Base-by-base conservation (phyloP, 768 basidiomycete species). In the Pleurotus cornucopiae region DNA sequence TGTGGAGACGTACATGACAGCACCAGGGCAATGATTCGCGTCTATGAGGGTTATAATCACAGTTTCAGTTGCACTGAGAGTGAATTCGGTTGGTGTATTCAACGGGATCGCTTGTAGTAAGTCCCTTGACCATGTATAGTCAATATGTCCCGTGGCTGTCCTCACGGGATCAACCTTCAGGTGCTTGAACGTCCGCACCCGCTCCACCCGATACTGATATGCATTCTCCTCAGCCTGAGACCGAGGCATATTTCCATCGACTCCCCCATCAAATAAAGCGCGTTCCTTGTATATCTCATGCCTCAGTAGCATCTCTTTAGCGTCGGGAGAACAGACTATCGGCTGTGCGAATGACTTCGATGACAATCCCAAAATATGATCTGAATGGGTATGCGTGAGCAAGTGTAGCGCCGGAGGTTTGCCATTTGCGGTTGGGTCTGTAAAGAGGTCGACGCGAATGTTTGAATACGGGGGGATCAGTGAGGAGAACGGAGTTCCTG, bases 21-120 rank as follows among this genome's bases (percentile, higher is more conserved):
- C 88, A 0, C 95, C 95, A 9, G 93, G 95, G 66, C 94, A 97
- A 67, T 98, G 95, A 64, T 97, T 97, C 0, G 95, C 95, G 63
- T 95, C 91, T 6, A 97, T 69, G 7, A 89, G 76, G 0, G 93
- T 95, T 56, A 97, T 77, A 0, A 77, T 84, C 7, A 96, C 86
- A 3, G 66, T 68, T 61, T 86, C 81, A 6, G 72, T 72, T 20
- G 78, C 71, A 3, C 76, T 79, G 14, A 95, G 67, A 37, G 85
- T 81, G 26, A 86, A 75, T 30, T 66, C 57, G 0, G 83, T 88
- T 0, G 93, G 91, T 2, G 77, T 78, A 57, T 92, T 77, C 52
- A 89, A 63, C 0, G 83, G 80, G 44, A 89, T 61, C 1, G 81
- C 62, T 63, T 73, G 77, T 89, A 91, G 63, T 13, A 92, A 72